A percentile compares a stretch with the other conserved stretches of the same genome.
Conservation (phyloP, 2,329 filamentous ascomycete genomes). For the Coniella lustricola region DNA sequence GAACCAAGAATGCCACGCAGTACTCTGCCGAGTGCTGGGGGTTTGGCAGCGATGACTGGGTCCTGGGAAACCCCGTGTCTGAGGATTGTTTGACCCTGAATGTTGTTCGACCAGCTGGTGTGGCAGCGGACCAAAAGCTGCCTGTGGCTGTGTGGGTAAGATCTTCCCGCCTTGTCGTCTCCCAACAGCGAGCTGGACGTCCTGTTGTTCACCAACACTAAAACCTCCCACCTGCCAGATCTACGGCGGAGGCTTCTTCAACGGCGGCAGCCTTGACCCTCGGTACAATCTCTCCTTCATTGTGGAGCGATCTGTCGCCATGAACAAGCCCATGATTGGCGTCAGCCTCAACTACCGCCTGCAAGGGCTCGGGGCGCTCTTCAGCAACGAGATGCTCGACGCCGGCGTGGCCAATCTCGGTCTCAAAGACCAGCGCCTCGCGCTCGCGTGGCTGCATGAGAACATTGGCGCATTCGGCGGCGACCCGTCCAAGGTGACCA, state of each 20-base stretch:
- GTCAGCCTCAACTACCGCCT: slow-evolving; percentile 44
- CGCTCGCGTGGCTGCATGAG: slow-evolving; percentile 37
- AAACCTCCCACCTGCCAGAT: slow-evolving; percentile 26
- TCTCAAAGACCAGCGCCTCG: slow-evolving; percentile 37
- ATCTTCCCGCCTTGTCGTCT: too few relatives aligned
- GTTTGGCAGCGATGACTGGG: slow-evolving; percentile 30
- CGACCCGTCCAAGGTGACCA: slow-evolving; percentile 29
- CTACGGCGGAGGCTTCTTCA: slow-evolving; percentile 33
- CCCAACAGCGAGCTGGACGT: slow-evolving; percentile 1
- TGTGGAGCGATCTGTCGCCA: slow-evolving; percentile 33
- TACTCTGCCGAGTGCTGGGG: slow-evolving; percentile 42
- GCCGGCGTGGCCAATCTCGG: slow-evolving; percentile 41
- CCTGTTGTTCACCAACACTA: slow-evolving; percentile 23
- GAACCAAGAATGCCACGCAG: slow-evolving; percentile 32
- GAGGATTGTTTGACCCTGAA: slow-evolving; percentile 60
- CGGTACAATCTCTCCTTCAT: slow-evolving; percentile 53
- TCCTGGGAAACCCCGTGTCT: slow-evolving; percentile 16
- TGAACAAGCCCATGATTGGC: slow-evolving; percentile 29
- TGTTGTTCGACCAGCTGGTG: slow-evolving; percentile 47
- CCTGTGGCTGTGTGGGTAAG: slow-evolving; percentile 7
- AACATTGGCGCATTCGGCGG: slow-evolving; percentile 36
- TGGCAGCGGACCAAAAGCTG: slow-evolving; percentile 24
- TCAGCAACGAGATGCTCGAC: slow-evolving; percentile 29
- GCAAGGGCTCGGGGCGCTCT: slow-evolving; percentile 36
- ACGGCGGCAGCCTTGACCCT: slow-evolving; percentile 29